Percentiles rank a stretch among this genome's conserved stretches.
These are phyloP conservation scores for Trypanosoma conorhini DNA, from an alignment of 208 protist genomes.

Conservation along the genomic window DNA sequence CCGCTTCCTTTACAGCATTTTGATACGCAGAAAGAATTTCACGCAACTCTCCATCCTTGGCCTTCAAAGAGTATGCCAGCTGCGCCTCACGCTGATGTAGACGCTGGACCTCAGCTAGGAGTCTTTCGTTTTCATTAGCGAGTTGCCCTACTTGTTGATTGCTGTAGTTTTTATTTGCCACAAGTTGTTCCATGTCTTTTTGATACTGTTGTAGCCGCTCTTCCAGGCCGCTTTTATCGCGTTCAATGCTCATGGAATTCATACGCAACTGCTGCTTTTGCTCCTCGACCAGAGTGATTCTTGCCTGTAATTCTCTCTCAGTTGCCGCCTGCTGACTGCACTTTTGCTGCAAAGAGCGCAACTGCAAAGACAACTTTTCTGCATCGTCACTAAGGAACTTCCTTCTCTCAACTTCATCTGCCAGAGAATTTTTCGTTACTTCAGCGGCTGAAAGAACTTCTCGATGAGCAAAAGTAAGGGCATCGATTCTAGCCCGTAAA, in stretches of 20 bases:
- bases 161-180: slow-evolving; percentile 68
- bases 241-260: slow-evolving; percentile 39
- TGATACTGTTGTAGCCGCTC: slow-evolving; percentile 67
- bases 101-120: slow-evolving; percentile 56
- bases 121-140: slow-evolving; percentile 69
- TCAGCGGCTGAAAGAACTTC: slow-evolving; percentile 49
- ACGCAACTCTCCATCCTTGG: slow-evolving; percentile 75
- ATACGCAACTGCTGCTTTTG: slow-evolving; percentile 44
- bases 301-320: slow-evolving; percentile 51
- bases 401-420: slow-evolving; percentile 39
- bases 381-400: slow-evolving; percentile 46
- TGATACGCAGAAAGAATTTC: slow-evolving; percentile 78
- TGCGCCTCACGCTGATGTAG: slow-evolving; percentile 53
- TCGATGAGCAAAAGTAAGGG: slow-evolving; percentile 46
- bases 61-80: slow-evolving; percentile 57
- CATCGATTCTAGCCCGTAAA: slow-evolving; percentile 51
- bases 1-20: slow-evolving; percentile 66
- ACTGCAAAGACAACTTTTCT: slow-evolving; percentile 64
- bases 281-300: slow-evolving; percentile 43
- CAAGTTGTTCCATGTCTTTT: slow-evolving; percentile 73
- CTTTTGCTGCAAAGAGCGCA: slow-evolving; percentile 72
- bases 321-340: slow-evolving; percentile 51
- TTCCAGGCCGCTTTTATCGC: slow-evolving; percentile 51
- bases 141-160: slow-evolving; percentile 70
- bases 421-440: slow-evolving; percentile 41